Conservation (phyloP, 805 yeast genomes). For the Yueomyces sp. region DNA sequence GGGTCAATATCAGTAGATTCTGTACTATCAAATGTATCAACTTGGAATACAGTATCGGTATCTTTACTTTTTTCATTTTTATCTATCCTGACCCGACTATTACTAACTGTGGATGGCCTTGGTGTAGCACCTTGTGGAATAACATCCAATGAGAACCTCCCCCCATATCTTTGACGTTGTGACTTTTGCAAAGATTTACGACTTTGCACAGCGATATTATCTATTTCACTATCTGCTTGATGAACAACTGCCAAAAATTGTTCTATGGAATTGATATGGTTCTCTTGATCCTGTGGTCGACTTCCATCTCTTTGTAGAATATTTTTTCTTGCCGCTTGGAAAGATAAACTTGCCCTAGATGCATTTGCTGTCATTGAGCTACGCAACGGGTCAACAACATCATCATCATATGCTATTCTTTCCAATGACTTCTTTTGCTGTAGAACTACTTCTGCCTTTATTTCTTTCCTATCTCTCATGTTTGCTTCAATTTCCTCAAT, state of each 20-base stretch:
- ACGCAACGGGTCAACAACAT: constrained; percentile 20
- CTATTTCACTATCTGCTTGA: constrained; percentile 38
- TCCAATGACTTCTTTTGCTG: constrained; percentile 41
- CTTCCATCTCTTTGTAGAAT: constrained; percentile 11
- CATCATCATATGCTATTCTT: constrained; percentile 12
- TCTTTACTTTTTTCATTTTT: neutral
- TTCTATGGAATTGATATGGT: constrained; percentile 33
- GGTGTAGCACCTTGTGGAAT: neutral
- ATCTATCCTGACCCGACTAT: neutral
- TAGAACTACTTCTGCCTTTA: constrained; percentile 65
- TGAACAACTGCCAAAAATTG: constrained; percentile 31
- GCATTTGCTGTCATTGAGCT: constrained; percentile 14
- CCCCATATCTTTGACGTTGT: constrained; percentile 42
- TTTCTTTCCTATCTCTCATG: constrained; percentile 49
- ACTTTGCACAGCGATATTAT: constrained; percentile 38
- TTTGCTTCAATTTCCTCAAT: constrained; percentile 46
- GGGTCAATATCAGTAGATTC: neutral
- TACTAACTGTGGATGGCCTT: neutral
- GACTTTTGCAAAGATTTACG: constrained; percentile 46
- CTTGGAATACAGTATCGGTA: neutral
- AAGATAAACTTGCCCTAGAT: constrained; percentile 17
- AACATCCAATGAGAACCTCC: constrained; percentile 3
- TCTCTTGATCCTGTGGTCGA: constrained; percentile 12
- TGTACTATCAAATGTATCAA: neutral
- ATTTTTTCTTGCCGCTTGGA: constrained; percentile 20